These are phyloP conservation scores for Lophiostoma macrostomum DNA, from an alignment of 495 filamentous ascomycete species.

Conservation along the genomic window DNA sequence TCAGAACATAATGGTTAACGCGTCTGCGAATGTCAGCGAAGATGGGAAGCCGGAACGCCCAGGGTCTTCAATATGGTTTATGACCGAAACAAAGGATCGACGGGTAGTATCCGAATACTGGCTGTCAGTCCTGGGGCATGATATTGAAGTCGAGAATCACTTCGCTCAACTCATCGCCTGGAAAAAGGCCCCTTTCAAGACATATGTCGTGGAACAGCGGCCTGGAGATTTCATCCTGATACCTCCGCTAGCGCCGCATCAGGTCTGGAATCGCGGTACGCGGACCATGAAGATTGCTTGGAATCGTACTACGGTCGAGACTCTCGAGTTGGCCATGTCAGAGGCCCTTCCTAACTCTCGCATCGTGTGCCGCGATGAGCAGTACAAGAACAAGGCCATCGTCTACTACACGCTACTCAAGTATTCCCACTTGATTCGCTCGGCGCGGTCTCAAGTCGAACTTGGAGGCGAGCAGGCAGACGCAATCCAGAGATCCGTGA, in stretches of 20 bases:
- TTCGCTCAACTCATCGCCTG: slow-evolving; percentile 93
- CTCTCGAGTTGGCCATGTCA: slow-evolving; percentile 74
- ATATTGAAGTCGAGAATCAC: slow-evolving; percentile 93
- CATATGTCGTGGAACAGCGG: slow-evolving; percentile 87
- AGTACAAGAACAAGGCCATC: slow-evolving; percentile 98
- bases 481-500: slow-evolving; percentile 41
- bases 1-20: slow-evolving; percentile 96
- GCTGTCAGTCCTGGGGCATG: slow-evolving; percentile 83
- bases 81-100: slow-evolving; percentile 91
- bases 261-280: slow-evolving; percentile 97
- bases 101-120: slow-evolving; percentile 88
- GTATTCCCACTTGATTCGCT: slow-evolving; percentile 64
- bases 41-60: slow-evolving; percentile 66
- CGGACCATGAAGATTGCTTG: slow-evolving; percentile 95
- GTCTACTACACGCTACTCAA: slow-evolving; percentile 78
- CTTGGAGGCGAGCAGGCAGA: slow-evolving; percentile 42
- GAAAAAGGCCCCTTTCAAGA: slow-evolving; percentile 86
- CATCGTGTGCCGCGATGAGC: slow-evolving; percentile 94
- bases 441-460: slow-evolving; percentile 47
- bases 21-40: slow-evolving; percentile 56
- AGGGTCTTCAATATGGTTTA: slow-evolving; percentile 95
- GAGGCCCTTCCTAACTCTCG: slow-evolving; percentile 85
- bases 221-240: slow-evolving; percentile 94
- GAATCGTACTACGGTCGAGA: slow-evolving; percentile 95
- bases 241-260: slow-evolving; percentile 93